Evolutionary conservation across 1,284 basidiomycete genomes (phyloP), one percentile per base, ranked within the genome.

Genomic region (Marasmius fiardii): DNA sequence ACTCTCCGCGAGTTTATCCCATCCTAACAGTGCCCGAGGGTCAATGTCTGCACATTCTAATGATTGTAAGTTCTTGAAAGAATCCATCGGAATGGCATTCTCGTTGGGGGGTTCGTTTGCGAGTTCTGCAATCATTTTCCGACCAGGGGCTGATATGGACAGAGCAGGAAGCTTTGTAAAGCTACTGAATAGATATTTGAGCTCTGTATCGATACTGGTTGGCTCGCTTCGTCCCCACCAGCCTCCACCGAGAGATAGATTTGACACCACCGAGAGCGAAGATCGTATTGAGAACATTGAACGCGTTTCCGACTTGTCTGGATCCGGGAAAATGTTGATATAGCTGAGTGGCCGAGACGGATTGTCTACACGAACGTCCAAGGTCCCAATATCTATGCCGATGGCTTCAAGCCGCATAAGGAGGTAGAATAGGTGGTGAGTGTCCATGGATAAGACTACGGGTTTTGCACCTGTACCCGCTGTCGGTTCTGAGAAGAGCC

Each of bases 111-210:
- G 78, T 56, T 94, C 90, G 35, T 85, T 79, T 10, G 79, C 75
- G 11, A 92, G 79, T 65, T 91, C 92, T 6, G 80, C 70, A 24
- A 95, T 85, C 54, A 85, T 71, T 58, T 83, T 85, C 43, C 76
- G 75, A 43, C 82, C 81, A 3, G 83, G 84, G 3, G 82, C 79
- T 55, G 74, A 76, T 58, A 88, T 74, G n/a, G 75, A 74, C 37
- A 96, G 76, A 1, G 91, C 86, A 16, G 93, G 92, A 0, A 95
- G 75, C 71, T 92, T 93, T 31, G 92, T 95, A 73, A 95, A 91
- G 65, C 86, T 82, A 66, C 91, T 91, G 73, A 86, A 95, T 62
- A 95, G 79, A 72, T 87, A 93, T 67, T 86, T 92, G 70, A 95
- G 81, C 64, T 93, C 87, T 3, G 78, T 68, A 58, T 93, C 89